Percentiles rank a stretch among this genome's conserved stretches.
Evolutionary conservation across 179 eudicot species (phyloP).

Genomic region (Corrigiola litoralis): DNA sequence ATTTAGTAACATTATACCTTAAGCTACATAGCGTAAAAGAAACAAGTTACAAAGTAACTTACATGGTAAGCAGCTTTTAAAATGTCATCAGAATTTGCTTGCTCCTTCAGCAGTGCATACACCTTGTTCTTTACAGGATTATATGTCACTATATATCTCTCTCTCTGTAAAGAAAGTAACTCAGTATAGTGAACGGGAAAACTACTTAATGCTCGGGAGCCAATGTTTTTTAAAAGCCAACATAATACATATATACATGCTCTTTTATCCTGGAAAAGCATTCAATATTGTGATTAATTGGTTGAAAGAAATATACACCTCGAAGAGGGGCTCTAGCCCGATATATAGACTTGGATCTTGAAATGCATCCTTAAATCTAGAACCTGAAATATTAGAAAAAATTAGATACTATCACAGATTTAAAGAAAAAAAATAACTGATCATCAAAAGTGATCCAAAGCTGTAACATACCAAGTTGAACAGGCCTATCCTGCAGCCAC

Average conservation of each 20-base stretch:
- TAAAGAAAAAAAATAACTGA: background rate
- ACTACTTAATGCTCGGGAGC: background rate
- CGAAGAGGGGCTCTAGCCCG: conserved; percentile 72
- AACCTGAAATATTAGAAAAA: conserved; percentile 40
- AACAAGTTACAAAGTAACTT: conserved; percentile 21
- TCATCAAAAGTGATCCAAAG: background rate
- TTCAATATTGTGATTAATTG: background rate
- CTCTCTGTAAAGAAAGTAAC: conserved; percentile 40
- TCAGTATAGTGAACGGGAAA: background rate
- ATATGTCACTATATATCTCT: conserved; percentile 75
- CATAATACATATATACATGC: conserved; percentile 1
- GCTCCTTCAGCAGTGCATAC: conserved; percentile 89
- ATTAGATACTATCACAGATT: background rate
- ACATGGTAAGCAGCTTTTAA: conserved; percentile 97
- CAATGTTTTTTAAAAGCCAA: background rate
- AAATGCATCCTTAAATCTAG: conserved; percentile 91
- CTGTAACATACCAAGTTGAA: conserved; percentile 62
- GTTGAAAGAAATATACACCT: conserved; percentile 41
- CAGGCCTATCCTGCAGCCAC: conserved; percentile 71
- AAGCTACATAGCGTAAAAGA: background rate
- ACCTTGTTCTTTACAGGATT: conserved; percentile 82
- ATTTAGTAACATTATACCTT: background rate
- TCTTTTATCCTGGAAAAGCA: background rate
- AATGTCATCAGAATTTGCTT: conserved; percentile 93
- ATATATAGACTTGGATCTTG: conserved; percentile 81